These are phyloP conservation scores for Primulina huaijiensis DNA, from an alignment of 257 asterid genomes.

Conservation along the genomic window DNA sequence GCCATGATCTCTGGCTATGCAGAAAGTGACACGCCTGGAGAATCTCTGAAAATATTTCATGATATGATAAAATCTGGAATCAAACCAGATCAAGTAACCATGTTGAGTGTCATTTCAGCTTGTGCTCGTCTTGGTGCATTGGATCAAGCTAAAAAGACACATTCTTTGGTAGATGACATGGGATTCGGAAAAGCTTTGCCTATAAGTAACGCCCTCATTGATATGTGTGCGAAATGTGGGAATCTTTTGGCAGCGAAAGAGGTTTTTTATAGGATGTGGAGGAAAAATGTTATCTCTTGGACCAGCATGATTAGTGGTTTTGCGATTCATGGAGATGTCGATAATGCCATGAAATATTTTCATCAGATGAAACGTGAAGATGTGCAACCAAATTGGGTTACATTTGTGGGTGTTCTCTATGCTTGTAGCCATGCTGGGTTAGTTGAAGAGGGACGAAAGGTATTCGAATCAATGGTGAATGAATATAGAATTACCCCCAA, in stretches of 20 bases:
- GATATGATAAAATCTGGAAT: conserved; percentile 53
- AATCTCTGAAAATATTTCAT: conserved; percentile 54
- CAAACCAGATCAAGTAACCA: conserved; percentile 71
- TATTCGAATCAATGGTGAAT: conserved; percentile 54
- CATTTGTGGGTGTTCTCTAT: conserved; percentile 63
- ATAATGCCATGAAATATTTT: conserved; percentile 46
- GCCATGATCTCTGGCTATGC: conserved; percentile 84
- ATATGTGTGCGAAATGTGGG: conserved; percentile 83
- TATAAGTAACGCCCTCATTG: conserved; percentile 62
- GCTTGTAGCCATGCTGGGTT: conserved; percentile 82
- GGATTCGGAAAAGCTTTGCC: conserved; percentile 61
- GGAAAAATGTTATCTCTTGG: conserved; percentile 73
- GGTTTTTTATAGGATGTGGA: conserved; percentile 40
- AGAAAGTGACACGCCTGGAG: conserved; percentile 59
- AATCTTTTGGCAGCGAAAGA: conserved; percentile 51
- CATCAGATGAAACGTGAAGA: conserved; percentile 53
- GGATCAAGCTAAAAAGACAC: conserved; percentile 52
- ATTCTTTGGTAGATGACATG: conserved; percentile 37
- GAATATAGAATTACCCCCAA: conserved; percentile 55
- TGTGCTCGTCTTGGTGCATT: conserved; percentile 68
- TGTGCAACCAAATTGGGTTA: conserved; percentile 63
- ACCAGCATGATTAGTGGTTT: conserved; percentile 61
- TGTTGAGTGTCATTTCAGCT: conserved; percentile 70
- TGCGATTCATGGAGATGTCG: conserved; percentile 65
- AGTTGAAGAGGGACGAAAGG: conserved; percentile 52